A percentile compares a stretch with the other conserved stretches of the same genome.
Conservation (phyloP, 257 asterid genomes). For the Solanum habrochaites region DNA sequence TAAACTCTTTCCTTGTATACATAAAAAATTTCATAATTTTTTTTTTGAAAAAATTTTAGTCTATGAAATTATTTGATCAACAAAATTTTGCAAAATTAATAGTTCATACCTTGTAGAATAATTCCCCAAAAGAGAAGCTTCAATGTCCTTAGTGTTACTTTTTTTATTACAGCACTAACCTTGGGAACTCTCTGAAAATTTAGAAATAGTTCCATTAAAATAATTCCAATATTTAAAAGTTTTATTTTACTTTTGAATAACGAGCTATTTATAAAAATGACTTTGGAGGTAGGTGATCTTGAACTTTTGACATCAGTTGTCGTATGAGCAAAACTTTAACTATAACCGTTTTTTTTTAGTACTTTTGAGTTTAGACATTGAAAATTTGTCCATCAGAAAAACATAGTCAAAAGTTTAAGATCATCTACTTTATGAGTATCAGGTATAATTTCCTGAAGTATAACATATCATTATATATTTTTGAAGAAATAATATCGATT, state of each 20-base stretch:
- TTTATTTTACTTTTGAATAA: not conserved
- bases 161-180: constrained; percentile 31
- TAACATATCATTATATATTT: not conserved
- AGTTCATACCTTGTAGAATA: constrained; percentile 52
- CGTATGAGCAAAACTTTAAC: not conserved
- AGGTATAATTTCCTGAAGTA: not conserved
- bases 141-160: constrained; percentile 55
- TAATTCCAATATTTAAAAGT: not conserved
- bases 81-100: not conserved
- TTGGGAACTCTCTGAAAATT: constrained; percentile 45
- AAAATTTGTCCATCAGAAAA: not conserved
- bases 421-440: not conserved
- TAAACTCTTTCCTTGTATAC: not conserved
- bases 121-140: constrained; percentile 87
- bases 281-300: not conserved
- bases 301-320: not conserved
- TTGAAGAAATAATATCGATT: not conserved
- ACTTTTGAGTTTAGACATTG: not conserved
- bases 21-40: not conserved
- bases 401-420: not conserved
- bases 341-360: not conserved
- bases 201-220: not conserved
- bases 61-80: not conserved
- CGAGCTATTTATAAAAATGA: not conserved
- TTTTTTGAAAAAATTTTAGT: not conserved